Evolutionary conservation across 305 asterid genomes (phyloP).

Genomic region (Fraxinus xanthoxyloides): DNA sequence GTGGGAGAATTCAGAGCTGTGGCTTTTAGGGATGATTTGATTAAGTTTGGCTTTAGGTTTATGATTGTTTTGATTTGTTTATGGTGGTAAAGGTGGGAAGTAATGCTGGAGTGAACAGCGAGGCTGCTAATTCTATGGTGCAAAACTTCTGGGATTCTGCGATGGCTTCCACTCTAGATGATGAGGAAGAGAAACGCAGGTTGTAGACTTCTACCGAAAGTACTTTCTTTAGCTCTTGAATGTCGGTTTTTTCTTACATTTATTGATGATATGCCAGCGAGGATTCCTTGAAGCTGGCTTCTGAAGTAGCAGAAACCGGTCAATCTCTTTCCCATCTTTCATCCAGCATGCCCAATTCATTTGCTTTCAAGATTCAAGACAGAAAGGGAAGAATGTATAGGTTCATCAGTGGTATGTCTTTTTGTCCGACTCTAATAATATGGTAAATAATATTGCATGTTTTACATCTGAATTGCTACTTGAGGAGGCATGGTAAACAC

Average conservation of each 20-base stretch:
- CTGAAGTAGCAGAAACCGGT: conserved; percentile 78
- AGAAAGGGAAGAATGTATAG: conserved; percentile 85
- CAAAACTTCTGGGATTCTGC: conserved; percentile 99
- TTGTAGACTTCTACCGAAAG: conserved; percentile 20
- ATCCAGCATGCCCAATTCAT: conserved; percentile 44
- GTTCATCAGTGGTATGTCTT: conserved; percentile 68
- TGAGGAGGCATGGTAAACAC: neutral
- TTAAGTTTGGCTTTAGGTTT: neutral
- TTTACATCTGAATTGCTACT: neutral
- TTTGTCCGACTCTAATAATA: neutral
- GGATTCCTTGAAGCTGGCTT: conserved; percentile 69
- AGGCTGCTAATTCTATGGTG: conserved; percentile 77
- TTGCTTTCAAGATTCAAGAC: conserved; percentile 90
- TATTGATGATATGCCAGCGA: conserved; percentile 50
- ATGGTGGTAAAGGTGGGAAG: conserved; percentile 39
- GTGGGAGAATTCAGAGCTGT: neutral
- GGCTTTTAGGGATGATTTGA: neutral
- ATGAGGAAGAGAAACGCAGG: conserved; percentile 86
- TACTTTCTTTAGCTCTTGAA: neutral
- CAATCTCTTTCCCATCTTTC: conserved; percentile 53
- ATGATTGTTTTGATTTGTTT: neutral
- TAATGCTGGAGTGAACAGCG: conserved; percentile 64
- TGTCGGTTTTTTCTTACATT: conserved; percentile 28
- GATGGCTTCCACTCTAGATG: conserved; percentile 72
- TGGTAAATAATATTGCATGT: neutral